Evolutionary conservation across 768 basidiomycete genomes (phyloP).

Genomic region (Rhizopogon roseolus): DNA sequence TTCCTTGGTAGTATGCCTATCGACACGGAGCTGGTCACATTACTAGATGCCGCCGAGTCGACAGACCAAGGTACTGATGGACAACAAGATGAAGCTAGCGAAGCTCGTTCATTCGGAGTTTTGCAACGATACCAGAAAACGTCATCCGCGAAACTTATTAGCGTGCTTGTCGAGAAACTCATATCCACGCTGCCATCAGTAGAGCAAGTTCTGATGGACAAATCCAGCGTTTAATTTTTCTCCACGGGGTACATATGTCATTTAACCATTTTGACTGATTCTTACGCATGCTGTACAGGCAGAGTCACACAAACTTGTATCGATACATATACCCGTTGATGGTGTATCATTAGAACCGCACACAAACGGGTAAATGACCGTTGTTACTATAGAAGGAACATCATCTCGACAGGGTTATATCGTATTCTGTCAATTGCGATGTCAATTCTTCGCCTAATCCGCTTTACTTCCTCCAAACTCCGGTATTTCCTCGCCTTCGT

Average conservation of each 20-base stretch:
- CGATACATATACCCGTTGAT: background rate
- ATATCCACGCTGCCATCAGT: constrained; percentile 24
- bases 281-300: background rate
- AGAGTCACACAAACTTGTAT: background rate
- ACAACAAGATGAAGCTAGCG: constrained; percentile 15
- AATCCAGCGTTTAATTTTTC: background rate
- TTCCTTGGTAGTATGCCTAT: constrained; percentile 92
- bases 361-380: background rate
- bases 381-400: too few relatives aligned
- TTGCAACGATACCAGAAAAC: constrained; percentile 63
- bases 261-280: background rate
- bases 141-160: constrained; percentile 65
- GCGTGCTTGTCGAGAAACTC: constrained; percentile 46
- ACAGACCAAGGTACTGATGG: constrained; percentile 13
- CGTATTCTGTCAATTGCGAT: too few relatives aligned
- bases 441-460: too few relatives aligned
- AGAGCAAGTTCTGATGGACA: constrained; percentile 1
- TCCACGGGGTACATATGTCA: background rate
- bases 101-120: constrained; percentile 40
- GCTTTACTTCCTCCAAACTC: too few relatives aligned
- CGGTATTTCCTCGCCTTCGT: too few relatives aligned
- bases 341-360: background rate
- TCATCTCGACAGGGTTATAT: too few relatives aligned
- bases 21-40: constrained; percentile 82
- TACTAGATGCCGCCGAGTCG: constrained; percentile 68